Evolutionary conservation across 179 eudicot species (phyloP).

Genomic region (Patellifolia procumbens): DNA sequence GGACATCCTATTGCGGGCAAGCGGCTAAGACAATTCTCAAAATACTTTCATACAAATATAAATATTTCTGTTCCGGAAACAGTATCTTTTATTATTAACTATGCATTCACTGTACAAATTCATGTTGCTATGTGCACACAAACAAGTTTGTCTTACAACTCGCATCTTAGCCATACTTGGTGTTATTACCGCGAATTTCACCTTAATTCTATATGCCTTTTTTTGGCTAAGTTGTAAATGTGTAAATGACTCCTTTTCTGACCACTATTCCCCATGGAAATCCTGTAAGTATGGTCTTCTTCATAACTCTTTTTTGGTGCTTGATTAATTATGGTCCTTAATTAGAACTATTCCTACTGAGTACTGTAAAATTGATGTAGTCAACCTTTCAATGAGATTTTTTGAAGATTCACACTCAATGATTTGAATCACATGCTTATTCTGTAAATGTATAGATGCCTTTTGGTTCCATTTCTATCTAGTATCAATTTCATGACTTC

Average conservation of each 20-base stretch:
- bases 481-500: too few species aligned
- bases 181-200: too few species aligned
- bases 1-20: too few species aligned
- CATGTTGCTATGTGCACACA: too few species aligned
- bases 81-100: too few species aligned
- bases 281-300: background rate
- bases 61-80: too few species aligned
- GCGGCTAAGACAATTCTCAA: too few species aligned
- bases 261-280: slow-evolving; percentile 8
- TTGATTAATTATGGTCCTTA: background rate
- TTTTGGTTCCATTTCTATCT: background rate
- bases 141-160: too few species aligned
- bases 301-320: slow-evolving; percentile 6
- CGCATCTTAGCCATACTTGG: too few species aligned
- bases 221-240: slow-evolving; percentile 25
- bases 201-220: background rate
- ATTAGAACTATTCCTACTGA: slow-evolving; percentile 6
- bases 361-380: background rate
- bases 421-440: slow-evolving; percentile 1
- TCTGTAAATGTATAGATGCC: background rate
- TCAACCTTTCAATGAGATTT: background rate
- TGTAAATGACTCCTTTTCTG: slow-evolving; percentile 18
- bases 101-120: too few species aligned
- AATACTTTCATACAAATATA: too few species aligned
- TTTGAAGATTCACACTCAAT: background rate